Conservation (phyloP, 176 grass and related monocot species). For the Musa acuminata region DNA sequence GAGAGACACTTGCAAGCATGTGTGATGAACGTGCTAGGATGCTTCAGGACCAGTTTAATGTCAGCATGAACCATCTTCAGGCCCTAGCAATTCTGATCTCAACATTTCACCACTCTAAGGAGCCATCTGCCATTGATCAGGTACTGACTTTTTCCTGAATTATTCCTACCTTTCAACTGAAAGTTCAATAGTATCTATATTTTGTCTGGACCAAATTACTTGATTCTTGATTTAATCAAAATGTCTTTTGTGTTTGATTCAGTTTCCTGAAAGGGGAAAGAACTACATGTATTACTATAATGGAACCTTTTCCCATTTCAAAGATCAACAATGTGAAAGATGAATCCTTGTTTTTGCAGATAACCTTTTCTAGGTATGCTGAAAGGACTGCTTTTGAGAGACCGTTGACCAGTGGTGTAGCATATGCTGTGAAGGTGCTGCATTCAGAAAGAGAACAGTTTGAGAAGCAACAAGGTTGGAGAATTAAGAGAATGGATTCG, state of each 20-base stretch:
- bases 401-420: conserved; percentile 92
- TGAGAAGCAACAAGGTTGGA: conserved; percentile 82
- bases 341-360: conserved; percentile 30
- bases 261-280: neutral
- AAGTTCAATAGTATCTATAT: neutral
- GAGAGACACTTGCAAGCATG: conserved; percentile 71
- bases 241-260: neutral
- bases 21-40: conserved; percentile 89
- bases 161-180: neutral
- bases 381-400: conserved; percentile 98
- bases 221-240: neutral
- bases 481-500: conserved; percentile 89
- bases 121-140: conserved; percentile 89
- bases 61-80: conserved; percentile 97
- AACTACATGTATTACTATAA: too few relatives aligned
- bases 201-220: neutral
- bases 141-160: conserved; percentile 15
- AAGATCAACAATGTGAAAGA: neutral
- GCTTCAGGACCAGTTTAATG: conserved; percentile 99
- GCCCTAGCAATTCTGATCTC: conserved; percentile 87
- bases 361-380: conserved; percentile 81
- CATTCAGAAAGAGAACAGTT: conserved; percentile 78
- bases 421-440: conserved; percentile 75
- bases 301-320: neutral
- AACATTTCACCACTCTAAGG: conserved; percentile 85